Conservation (phyloP, 2,329 filamentous ascomycete species). For the Colletotrichum sp. region DNA sequence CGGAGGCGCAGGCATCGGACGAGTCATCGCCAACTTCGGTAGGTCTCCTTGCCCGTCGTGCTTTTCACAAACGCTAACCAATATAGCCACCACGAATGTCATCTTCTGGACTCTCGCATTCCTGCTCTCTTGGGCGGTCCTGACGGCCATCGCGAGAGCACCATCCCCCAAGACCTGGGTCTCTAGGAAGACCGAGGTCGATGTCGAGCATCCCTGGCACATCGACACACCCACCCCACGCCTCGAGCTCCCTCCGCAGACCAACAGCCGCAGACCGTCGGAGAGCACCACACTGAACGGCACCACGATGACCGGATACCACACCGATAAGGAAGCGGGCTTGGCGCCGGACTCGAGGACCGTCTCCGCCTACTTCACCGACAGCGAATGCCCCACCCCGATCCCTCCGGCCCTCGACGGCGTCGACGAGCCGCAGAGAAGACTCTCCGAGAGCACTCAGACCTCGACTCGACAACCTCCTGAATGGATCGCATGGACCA, state of each 20-base stretch:
- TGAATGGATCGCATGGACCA: neutral
- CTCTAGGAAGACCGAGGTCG: neutral
- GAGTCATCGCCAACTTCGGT: constrained; percentile 51
- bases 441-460: neutral
- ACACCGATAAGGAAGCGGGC: constrained; percentile 17
- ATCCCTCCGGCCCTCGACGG: neutral
- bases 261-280: neutral
- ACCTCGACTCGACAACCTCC: neutral
- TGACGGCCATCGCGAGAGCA: neutral
- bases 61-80: neutral
- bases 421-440: neutral
- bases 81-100: constrained; percentile 37
- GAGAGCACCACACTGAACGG: constrained; percentile 9
- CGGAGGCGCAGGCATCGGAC: constrained; percentile 38
- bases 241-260: neutral
- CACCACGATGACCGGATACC: constrained; percentile 2
- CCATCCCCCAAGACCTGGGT: neutral
- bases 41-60: constrained; percentile 14
- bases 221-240: neutral
- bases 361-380: constrained; percentile 14
- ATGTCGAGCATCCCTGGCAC: neutral
- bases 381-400: constrained; percentile 3
- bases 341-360: neutral
- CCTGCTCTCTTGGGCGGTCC: constrained; percentile 16
- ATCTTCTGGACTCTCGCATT: constrained; percentile 39